Conservation (phyloP, 495 filamentous ascomycete species). For the Hyaloscypha finlandica region DNA sequence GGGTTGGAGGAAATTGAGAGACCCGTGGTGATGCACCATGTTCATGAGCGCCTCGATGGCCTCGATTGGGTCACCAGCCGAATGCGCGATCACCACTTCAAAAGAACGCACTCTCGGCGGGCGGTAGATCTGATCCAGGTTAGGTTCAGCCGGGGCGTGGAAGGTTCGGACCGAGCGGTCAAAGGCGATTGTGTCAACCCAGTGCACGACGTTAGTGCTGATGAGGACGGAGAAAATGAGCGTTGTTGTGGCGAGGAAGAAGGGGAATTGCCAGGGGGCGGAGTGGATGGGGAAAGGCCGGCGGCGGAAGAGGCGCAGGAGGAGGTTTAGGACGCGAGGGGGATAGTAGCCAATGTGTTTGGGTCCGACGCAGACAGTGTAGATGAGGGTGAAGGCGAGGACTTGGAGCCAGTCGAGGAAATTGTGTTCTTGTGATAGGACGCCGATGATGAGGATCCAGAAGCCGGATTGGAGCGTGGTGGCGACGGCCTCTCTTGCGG, state of each 20-base stretch:
- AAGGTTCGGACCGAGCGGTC: slow-evolving; percentile 13
- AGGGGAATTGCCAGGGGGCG: slow-evolving; percentile 26
- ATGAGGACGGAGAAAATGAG: slow-evolving; percentile 24
- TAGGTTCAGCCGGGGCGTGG: slow-evolving; percentile 7
- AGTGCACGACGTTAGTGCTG: slow-evolving; percentile 25
- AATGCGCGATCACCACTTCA: slow-evolving; percentile 29
- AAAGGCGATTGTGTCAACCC: slow-evolving; percentile 24
- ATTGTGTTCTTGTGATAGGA: slow-evolving; percentile 14
- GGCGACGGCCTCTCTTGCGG: slow-evolving; percentile 13
- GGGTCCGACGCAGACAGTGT: slow-evolving; percentile 23
- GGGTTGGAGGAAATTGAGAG: not conserved
- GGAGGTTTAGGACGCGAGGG: slow-evolving; percentile 19
- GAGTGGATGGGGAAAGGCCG: slow-evolving; percentile 12
- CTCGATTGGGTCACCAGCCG: slow-evolving; percentile 12
- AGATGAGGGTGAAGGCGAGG: slow-evolving; percentile 21
- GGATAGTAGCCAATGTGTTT: slow-evolving; percentile 31
- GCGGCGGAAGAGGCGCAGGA: slow-evolving; percentile 17
- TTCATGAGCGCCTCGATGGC: slow-evolving; percentile 17
- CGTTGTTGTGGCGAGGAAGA: slow-evolving; percentile 19
- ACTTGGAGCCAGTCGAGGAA: slow-evolving; percentile 28
- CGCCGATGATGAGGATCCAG: slow-evolving; percentile 22
- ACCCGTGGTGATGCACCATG: not conserved
- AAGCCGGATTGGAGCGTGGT: slow-evolving; percentile 26
- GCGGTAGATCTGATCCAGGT: slow-evolving; percentile 19
- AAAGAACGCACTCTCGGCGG: slow-evolving; percentile 23